phyloP scores from a whole-genome alignment of 306 rosid species.

The Alnus glutinosa region DNA sequence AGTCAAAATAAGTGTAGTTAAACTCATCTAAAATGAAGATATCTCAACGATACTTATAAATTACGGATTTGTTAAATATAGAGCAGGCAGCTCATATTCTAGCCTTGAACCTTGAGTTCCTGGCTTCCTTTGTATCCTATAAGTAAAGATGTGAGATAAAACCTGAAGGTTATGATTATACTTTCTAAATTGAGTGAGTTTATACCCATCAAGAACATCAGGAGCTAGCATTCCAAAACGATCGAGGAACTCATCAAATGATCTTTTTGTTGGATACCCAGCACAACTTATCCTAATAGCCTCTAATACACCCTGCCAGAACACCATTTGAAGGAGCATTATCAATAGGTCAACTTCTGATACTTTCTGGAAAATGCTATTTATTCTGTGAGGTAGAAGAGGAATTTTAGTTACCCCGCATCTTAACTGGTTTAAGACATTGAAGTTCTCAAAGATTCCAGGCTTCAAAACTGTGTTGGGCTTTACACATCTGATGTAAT shows the following conservation, averaged over 20 bases:
- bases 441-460: conserved; percentile 79
- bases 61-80: conserved; percentile 6
- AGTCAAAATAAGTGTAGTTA: conserved; percentile 18
- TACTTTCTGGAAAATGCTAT: conserved; percentile 2
- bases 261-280: conserved; percentile 85
- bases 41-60: conserved; percentile 4
- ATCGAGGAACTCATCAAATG: conserved; percentile 82
- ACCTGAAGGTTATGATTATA: background rate
- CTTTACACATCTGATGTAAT: conserved; percentile 90
- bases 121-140: conserved; percentile 20
- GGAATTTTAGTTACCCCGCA: conserved; percentile 66
- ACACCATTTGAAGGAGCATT: conserved; percentile 14
- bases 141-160: background rate
- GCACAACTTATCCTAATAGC: conserved; percentile 92
- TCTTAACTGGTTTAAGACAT: conserved; percentile 81
- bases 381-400: conserved; percentile 10
- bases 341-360: background rate
- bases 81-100: conserved; percentile 14
- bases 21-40: conserved; percentile 14
- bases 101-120: conserved; percentile 21
- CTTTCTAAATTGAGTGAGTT: conserved; percentile 9
- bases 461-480: conserved; percentile 88
- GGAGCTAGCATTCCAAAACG: conserved; percentile 94
- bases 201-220: conserved; percentile 78
- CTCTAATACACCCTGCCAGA: conserved; percentile 82